Evolutionary conservation across 2,329 filamentous ascomycete genomes (phyloP).

Genomic region (Fusarium agapanthi): DNA sequence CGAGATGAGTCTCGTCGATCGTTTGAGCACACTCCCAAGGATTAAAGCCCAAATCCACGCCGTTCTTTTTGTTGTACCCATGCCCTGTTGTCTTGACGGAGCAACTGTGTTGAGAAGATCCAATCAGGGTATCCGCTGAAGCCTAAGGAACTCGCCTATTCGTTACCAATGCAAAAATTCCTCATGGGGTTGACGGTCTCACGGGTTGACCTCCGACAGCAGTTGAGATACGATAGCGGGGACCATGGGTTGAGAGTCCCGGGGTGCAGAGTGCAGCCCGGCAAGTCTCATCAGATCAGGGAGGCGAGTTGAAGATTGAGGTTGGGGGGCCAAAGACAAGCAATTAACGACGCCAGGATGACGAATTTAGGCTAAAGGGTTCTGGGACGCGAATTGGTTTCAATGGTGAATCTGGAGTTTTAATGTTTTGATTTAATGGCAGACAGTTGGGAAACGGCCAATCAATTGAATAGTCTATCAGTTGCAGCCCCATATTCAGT

Average conservation of each 20-base stretch:
- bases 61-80: not conserved
- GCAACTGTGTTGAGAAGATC: conserved; percentile 18
- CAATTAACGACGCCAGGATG: not conserved
- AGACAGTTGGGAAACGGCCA: not conserved
- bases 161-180: conserved; percentile 12
- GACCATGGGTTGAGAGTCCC: conserved; percentile 26
- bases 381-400: conserved; percentile 5
- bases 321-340: conserved; percentile 9
- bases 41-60: not conserved
- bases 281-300: conserved; percentile 18
- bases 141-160: conserved; percentile 27
- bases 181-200: conserved; percentile 10
- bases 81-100: conserved; percentile 7
- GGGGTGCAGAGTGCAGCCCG: conserved; percentile 16
- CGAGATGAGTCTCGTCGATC: conserved; percentile 25
- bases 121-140: conserved; percentile 29
- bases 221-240: conserved; percentile 9
- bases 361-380: conserved; percentile 14
- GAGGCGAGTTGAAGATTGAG: conserved; percentile 13
- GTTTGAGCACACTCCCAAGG: not conserved
- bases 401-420: not conserved
- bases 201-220: conserved; percentile 29
- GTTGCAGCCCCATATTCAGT: not conserved
- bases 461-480: not conserved
- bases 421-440: not conserved